Evolutionary conservation across 495 filamentous ascomycete genomes (phyloP), one percentile per base, ranked within the genome.

Genomic region (Talaromyces trachyspermus): DNA sequence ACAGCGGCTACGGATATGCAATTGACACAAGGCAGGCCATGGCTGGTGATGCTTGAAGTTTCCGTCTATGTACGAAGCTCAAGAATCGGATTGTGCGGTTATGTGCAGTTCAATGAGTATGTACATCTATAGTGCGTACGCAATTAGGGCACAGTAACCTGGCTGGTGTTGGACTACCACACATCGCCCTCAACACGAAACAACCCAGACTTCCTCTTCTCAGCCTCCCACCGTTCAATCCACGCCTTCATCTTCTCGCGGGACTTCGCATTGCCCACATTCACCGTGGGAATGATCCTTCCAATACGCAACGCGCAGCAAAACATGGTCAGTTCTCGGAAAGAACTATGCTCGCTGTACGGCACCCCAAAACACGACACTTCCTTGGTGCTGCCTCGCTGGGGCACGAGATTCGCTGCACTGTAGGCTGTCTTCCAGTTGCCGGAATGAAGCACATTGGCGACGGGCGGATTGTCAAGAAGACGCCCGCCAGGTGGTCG

Each of bases 301-400:
- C 89, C 89, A 48, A 97, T 91, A 40, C 86, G 66, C 63, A 98
- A 61, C 44, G 81, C 81, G 66, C 90, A 92, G 52, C 88, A 82
- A 56, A 98, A 97, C 78, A 95, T 82, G 2, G 88, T 89, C 61
- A 98, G 63, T 72, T 98, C 92, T 17, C 92, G 70, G 58, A 98
- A 98, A 35, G 83, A 88, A 61, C 86, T 91, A 55, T 98, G 92
- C 66, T 98, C 92, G 43, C 82, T 88, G 58, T 98, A 98, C 32
- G 92, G 92, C 18, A 97, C 92, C 10, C 85, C 88, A 52, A 88
- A 95, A 55, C 88, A 94, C 49, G 80, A 81, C 18, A 84, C 83
- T 49, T 85, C 80, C 36, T 73, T 70, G 18, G 84, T 84, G 59
- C 81, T 84, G 4, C 92, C 94, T 2, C 88, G 74, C 66, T 91